Evolutionary conservation across 257 asterid genomes (phyloP).

Genomic region (Craterostigma plantagineum): DNA sequence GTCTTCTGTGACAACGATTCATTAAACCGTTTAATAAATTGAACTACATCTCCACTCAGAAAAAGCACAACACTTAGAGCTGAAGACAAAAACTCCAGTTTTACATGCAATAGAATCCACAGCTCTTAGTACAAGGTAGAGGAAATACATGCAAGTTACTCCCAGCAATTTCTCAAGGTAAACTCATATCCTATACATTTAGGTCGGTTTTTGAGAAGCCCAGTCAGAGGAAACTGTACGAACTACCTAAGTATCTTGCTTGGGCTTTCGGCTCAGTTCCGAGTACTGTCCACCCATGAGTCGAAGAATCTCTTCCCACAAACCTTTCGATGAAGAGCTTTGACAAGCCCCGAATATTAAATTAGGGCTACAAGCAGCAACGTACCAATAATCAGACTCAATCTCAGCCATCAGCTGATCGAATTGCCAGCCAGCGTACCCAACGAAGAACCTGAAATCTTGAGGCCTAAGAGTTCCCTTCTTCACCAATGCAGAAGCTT

Average conservation of each 20-base stretch:
- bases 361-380: slow-evolving; percentile 77
- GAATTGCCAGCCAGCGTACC: slow-evolving; percentile 91
- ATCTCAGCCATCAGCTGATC: slow-evolving; percentile 78
- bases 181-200: too few relatives aligned
- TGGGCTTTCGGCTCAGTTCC: slow-evolving; percentile 87
- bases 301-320: slow-evolving; percentile 88
- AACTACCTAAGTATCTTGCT: slow-evolving; percentile 39
- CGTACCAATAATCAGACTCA: slow-evolving; percentile 66
- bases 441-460: slow-evolving; percentile 77
- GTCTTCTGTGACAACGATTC: too few relatives aligned
- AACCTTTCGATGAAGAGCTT: slow-evolving; percentile 29
- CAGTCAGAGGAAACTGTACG: too few relatives aligned
- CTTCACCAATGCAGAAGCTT: slow-evolving; percentile 53
- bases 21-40: too few relatives aligned
- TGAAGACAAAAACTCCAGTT: too few relatives aligned
- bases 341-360: slow-evolving; percentile 39
- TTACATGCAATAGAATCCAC: too few relatives aligned
- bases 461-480: slow-evolving; percentile 49
- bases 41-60: too few relatives aligned
- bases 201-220: too few relatives aligned
- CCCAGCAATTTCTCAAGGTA: too few relatives aligned
- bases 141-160: too few relatives aligned
- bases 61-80: too few relatives aligned
- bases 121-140: too few relatives aligned
- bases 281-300: slow-evolving; percentile 94